phyloP scores from a whole-genome alignment of 371 early-diverging fungal genomes.

The Mucor sp. region DNA sequence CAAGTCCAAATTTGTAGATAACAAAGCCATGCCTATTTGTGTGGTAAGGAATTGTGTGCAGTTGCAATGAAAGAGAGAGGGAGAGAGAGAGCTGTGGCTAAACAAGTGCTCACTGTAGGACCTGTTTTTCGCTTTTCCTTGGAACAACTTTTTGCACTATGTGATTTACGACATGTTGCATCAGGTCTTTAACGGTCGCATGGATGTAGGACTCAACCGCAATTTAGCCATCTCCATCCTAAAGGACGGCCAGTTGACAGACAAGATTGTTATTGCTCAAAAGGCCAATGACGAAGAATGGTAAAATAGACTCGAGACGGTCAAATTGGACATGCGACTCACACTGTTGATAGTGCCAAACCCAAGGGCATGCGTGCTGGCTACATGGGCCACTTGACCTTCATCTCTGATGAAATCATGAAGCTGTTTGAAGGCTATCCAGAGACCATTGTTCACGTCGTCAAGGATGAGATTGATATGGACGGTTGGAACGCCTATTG shows the following conservation, averaged over 20 bases:
- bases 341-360: constrained; percentile 40
- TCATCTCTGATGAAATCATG: constrained; percentile 93
- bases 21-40: constrained; percentile 35
- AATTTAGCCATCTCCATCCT: constrained; percentile 78
- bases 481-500: constrained; percentile 90
- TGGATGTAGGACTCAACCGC: constrained; percentile 65
- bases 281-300: constrained; percentile 41
- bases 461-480: constrained; percentile 66
- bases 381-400: constrained; percentile 97
- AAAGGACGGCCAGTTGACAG: constrained; percentile 67
- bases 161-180: constrained; percentile 97
- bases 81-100: too few species aligned
- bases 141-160: constrained; percentile 97
- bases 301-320: constrained; percentile 18
- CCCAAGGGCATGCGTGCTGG: constrained; percentile 93
- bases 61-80: neutral
- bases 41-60: neutral
- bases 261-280: constrained; percentile 43
- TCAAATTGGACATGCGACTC: neutral
- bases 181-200: constrained; percentile 88
- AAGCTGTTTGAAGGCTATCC: constrained; percentile 79
- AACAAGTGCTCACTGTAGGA: neutral
- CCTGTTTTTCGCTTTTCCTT: constrained; percentile 83
- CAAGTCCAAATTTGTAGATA: constrained; percentile 65
- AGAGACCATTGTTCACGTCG: constrained; percentile 52